A percentile compares a stretch with the other conserved stretches of the same genome.
phyloP scores from a whole-genome alignment of 2,329 filamentous ascomycete genomes.

The Monilinia fructicola region DNA sequence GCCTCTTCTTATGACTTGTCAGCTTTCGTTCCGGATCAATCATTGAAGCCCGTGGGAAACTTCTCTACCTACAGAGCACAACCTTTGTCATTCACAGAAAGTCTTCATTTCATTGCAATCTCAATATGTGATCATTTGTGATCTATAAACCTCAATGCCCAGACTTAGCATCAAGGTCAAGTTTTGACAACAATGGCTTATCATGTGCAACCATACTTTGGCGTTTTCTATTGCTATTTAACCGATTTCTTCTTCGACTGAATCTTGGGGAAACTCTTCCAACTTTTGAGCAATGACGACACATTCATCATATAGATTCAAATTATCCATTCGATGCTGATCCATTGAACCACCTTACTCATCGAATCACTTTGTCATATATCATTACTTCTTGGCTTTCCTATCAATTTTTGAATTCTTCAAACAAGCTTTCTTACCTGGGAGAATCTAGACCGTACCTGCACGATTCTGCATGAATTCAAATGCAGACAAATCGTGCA shows the following conservation, averaged over 20 bases:
- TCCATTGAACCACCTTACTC: background rate
- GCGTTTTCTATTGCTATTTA: background rate
- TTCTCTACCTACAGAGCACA: background rate
- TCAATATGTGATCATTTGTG: background rate
- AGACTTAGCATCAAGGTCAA: constrained; percentile 1
- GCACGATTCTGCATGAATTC: constrained; percentile 21
- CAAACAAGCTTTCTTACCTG: constrained; percentile 14
- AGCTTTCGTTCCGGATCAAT: constrained; percentile 20
- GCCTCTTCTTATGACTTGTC: constrained; percentile 23
- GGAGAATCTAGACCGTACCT: constrained; percentile 18
- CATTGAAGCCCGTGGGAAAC: constrained; percentile 15
- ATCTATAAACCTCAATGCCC: background rate
- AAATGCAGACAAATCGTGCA: constrained; percentile 20
- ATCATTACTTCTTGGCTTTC: constrained; percentile 5
- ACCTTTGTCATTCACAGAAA: background rate
- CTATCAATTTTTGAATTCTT: background rate
- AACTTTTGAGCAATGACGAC: constrained; percentile 1
- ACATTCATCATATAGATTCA: constrained; percentile 4
- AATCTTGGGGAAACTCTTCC: background rate
- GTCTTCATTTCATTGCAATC: background rate
- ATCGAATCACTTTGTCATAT: background rate
- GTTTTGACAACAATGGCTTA: background rate
- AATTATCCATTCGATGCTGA: background rate
- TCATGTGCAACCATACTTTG: constrained; percentile 9
- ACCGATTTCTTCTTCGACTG: background rate